Evolutionary conservation across 2,329 filamentous ascomycete genomes (phyloP), one percentile per base, ranked within the genome.

Genomic region (Sporothrix phasma): DNA sequence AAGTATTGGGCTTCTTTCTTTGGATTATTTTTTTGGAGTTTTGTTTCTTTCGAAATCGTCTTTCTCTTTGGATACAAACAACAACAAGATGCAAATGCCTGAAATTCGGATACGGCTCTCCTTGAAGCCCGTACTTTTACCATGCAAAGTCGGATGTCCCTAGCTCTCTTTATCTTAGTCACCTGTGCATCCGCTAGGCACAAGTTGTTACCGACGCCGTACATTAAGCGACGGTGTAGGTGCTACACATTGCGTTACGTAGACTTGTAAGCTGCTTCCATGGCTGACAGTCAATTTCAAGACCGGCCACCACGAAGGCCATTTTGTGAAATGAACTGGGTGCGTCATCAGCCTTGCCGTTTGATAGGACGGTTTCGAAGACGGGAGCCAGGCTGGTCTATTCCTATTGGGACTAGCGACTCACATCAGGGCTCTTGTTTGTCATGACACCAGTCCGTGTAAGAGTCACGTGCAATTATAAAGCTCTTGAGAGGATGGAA

Each of bases 391-490:
- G 24, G 39, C n/a, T 3, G 31, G 34, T 39, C 47, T 31, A 51
- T 34, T 31, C 47, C 47, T 10, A 51, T 51, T 34, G 3, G 26
- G 47, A 51, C 47, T 51, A 51, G 47, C 26, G 26, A 19, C 26
- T 13, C 34, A 13, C 26, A n/a, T 8, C 47, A 3, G 3, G 19
- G 17, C 26, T 5, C 24, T 22, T 39, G 15, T 26, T 56, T 39
- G 19, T 56, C 22, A 31, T 37, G 37, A 5, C n/a, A 19, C n/a
- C 3, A 24, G 5, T 15, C 3, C 13, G 11, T 56, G 19, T 39
- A 17, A 56, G 51, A 17, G 53, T 58, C 54, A 58, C 54, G 37
- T 58, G 54, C n/a, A 8, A 26, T 43, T 58, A 58, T 43, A 43
- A 29, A 56, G 15, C 2, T 6, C 13, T 43, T 58, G 54, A 58